These are phyloP conservation scores for Mycena floridula DNA, from an alignment of 768 basidiomycete genomes.

Conservation along the genomic window DNA sequence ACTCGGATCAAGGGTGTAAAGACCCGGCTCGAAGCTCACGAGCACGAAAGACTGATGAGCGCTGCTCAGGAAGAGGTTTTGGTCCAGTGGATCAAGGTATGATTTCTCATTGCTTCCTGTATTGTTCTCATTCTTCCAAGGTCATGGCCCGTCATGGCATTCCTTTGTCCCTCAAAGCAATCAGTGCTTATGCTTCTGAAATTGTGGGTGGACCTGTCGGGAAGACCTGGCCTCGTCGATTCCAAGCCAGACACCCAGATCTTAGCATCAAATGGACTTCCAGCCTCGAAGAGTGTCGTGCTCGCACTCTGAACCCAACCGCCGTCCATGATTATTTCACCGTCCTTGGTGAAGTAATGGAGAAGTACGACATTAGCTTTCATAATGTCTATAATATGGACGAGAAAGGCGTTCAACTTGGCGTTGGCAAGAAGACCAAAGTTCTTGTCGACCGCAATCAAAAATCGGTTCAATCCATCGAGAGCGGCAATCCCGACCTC, in stretches of 20 bases:
- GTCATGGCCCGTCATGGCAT: slow-evolving; percentile 11
- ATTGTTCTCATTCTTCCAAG: not conserved
- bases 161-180: slow-evolving; percentile 10
- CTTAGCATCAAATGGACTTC: slow-evolving; percentile 15
- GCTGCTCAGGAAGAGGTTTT: slow-evolving; percentile 17
- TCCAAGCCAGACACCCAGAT: slow-evolving; percentile 15
- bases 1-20: slow-evolving; percentile 1
- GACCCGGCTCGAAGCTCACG: slow-evolving; percentile 8
- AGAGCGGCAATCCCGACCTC: not conserved
- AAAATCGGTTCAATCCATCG: slow-evolving; percentile 1
- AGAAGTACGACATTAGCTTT: slow-evolving; percentile 3
- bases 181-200: slow-evolving; percentile 10
- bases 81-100: slow-evolving; percentile 17
- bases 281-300: slow-evolving; percentile 17
- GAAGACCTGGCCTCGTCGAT: slow-evolving; percentile 10
- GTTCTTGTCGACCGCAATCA: slow-evolving; percentile 7
- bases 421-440: not conserved
- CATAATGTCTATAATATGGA: slow-evolving; percentile 11
- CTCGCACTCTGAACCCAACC: slow-evolving; percentile 15
- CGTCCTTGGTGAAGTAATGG: slow-evolving; percentile 5
- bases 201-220: slow-evolving; percentile 10
- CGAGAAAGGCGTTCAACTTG: too few relatives aligned
- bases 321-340: slow-evolving; percentile 15
- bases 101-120: not conserved
- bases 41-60: slow-evolving; percentile 11